Conservation (phyloP, 2,329 filamentous ascomycete genomes). For the Dendryphion nanum region DNA sequence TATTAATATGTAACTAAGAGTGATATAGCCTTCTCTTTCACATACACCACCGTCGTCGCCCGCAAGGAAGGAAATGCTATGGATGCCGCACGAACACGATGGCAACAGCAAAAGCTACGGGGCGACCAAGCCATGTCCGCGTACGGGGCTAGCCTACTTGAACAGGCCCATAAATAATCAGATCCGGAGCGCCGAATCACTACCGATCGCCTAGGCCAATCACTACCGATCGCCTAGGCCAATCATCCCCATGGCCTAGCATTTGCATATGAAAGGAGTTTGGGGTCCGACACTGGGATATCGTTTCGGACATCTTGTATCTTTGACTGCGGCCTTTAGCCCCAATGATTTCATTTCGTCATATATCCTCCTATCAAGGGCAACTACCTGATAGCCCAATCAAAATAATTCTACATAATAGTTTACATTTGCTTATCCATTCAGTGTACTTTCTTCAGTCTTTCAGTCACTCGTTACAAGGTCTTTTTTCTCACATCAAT, state of each 20-base stretch:
- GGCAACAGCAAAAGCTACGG: slow-evolving; percentile 25
- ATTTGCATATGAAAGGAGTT: neutral
- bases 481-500: too few species aligned
- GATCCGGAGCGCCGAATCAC: neutral
- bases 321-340: too few species aligned
- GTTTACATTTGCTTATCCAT: too few species aligned
- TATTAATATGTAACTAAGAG: slow-evolving; percentile 6
- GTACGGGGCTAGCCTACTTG: slow-evolving; percentile 3
- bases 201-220: neutral
- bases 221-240: neutral
- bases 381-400: too few species aligned
- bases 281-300: neutral
- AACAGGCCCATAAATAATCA: neutral
- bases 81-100: slow-evolving; percentile 32
- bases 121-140: slow-evolving; percentile 7
- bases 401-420: too few species aligned
- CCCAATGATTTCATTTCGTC: too few species aligned
- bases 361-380: too few species aligned
- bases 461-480: too few species aligned
- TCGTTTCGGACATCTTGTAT: too few species aligned
- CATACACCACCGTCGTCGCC: slow-evolving; percentile 34
- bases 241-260: neutral
- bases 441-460: too few species aligned
- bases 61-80: slow-evolving; percentile 31
- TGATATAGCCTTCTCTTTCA: slow-evolving; percentile 25